These are phyloP conservation scores for Hygrophoropsis aurantiaca DNA, from an alignment of 768 basidiomycete genomes.

Conservation along the genomic window DNA sequence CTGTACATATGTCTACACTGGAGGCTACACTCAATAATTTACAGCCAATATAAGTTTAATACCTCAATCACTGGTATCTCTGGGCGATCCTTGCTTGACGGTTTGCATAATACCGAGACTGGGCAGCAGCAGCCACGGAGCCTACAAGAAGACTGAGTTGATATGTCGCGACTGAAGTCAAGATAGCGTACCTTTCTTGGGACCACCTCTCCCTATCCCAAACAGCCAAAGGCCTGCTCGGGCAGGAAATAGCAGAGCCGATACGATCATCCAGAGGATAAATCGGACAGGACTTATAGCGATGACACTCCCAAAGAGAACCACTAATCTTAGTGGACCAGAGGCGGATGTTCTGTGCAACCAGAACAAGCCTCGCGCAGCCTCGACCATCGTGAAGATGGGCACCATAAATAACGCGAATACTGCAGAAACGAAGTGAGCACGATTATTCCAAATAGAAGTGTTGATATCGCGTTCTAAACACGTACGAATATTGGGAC, in stretches of 20 bases:
- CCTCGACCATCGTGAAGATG: constrained; percentile 13
- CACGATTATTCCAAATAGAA: background rate
- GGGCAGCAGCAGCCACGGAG: no score
- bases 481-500: background rate
- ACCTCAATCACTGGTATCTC: no score
- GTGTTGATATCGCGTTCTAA: no score
- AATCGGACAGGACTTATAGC: constrained; percentile 6
- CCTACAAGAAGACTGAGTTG: background rate
- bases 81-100: no score
- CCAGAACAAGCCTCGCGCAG: constrained; percentile 2
- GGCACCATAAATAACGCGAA: constrained; percentile 8
- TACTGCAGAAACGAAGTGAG: constrained; percentile 5
- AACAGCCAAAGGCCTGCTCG: constrained; percentile 12
- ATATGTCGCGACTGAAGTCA: background rate
- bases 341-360: background rate
- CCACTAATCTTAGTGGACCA: constrained; percentile 7
- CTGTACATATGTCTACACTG: no score
- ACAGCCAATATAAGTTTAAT: no score
- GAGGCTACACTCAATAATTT: no score
- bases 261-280: background rate
- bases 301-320: background rate
- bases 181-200: constrained; percentile 7
- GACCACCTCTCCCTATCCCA: constrained; percentile 15
- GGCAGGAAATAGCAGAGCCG: constrained; percentile 6
- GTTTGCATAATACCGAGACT: no score